These are phyloP conservation scores for Globisporangium polare DNA, from an alignment of 352 stramenopile species.

Conservation along the genomic window DNA sequence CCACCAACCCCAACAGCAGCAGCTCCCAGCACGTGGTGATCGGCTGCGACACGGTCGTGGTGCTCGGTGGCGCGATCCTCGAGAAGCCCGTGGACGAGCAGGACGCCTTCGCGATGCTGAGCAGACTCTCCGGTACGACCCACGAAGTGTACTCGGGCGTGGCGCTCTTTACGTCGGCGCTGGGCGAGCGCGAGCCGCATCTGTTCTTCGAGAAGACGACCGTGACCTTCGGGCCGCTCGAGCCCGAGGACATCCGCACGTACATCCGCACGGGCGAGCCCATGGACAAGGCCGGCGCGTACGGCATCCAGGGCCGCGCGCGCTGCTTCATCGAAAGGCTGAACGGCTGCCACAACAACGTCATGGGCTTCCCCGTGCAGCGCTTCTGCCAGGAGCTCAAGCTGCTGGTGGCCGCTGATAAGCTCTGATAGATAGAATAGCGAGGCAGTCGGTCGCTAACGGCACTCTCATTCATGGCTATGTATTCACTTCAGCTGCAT, in stretches of 20 bases:
- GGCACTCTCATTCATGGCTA: background rate
- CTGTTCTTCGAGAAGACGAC: constrained; percentile 70
- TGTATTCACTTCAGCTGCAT: background rate
- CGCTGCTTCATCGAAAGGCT: constrained; percentile 79
- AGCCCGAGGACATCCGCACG: constrained; percentile 52
- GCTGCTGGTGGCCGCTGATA: constrained; percentile 25
- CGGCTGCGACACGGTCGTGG: constrained; percentile 88
- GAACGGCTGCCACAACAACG: constrained; percentile 90
- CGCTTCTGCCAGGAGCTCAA: constrained; percentile 68
- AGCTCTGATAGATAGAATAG: constrained; percentile 27
- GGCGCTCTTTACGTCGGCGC: constrained; percentile 54
- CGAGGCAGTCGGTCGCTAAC: background rate
- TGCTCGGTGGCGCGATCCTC: constrained; percentile 79
- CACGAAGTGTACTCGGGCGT: constrained; percentile 89
- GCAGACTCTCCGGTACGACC: constrained; percentile 52
- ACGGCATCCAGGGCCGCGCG: constrained; percentile 85
- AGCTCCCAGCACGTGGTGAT: constrained; percentile 48
- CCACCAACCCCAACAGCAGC: background rate
- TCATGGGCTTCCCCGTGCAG: constrained; percentile 87
- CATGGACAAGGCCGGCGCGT: constrained; percentile 91
- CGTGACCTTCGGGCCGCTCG: constrained; percentile 53
- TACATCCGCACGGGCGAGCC: constrained; percentile 89
- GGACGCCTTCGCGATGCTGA: constrained; percentile 80
- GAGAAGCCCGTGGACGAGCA: constrained; percentile 86
- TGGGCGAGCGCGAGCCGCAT: constrained; percentile 42